Evolutionary conservation across 192 early-diverging fungal genomes (phyloP), one percentile per base, ranked within the genome.

Genomic region (Dimargaris cristalligena): DNA sequence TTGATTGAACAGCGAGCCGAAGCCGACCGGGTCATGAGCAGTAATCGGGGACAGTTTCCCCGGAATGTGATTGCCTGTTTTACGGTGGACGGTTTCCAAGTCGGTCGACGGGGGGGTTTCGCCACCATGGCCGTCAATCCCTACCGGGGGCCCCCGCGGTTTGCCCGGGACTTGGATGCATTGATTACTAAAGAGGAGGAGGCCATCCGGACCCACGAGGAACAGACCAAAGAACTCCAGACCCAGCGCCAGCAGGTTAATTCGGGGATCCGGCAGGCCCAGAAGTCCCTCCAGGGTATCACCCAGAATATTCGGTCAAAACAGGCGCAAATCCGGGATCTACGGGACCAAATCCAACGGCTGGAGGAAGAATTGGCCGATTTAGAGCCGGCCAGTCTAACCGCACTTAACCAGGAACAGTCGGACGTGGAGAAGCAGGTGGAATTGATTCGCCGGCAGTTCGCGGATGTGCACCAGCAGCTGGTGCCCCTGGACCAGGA

Each of bases 61-160:
- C 64, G 44, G 8, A 87, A 87, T 51, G 82, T 90, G 32, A 68
- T 52, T 0, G 65, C 65, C 0, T 88, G 85, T 58, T 70, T 80
- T 51, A 80, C 84, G 0, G 67, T 66, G 2, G 72, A 84, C 38
- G 68, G 79, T 4, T 80, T 78, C 59, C 74, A 65, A 32, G 77
- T 90, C 20, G 86, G 86, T 44, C 66, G 69, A 29, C 66, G 68
- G 16, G 51, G 62, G 8, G 76, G 76, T 6, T 67, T 28, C 22
- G 44, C 49, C 18, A 62, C 62, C 20, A 48, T 68, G 28, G 30
- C 65, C 52, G 57, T 63, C 29, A 63, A 60, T 14, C 45, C 73
- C 31, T 65, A 68, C 1, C 67, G 64, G 28, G 67, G 65, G 9
- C 68, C 77, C 10, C 66, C 63, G 23, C 74, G 74, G 34, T 67